Evolutionary conservation across 176 grass and related monocot genomes (phyloP).

Genomic region (Carex myosuroides): DNA sequence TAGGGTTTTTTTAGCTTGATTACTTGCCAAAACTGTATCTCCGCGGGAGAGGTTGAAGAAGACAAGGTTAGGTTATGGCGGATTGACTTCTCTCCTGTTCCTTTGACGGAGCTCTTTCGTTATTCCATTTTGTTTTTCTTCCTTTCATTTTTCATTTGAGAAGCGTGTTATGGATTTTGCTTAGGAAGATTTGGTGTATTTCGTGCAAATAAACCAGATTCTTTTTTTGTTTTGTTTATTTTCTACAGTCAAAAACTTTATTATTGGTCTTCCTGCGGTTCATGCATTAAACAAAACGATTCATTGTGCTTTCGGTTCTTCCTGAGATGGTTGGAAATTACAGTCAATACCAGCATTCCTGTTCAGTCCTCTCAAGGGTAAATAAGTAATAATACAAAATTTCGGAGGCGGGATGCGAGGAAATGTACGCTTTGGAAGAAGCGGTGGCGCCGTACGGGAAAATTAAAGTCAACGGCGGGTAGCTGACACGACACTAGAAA

Average conservation of each 20-base stretch:
- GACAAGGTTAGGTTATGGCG: not conserved
- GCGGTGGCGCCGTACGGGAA: not conserved
- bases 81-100: conserved; percentile 17
- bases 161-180: conserved; percentile 3
- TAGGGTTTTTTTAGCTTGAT: not conserved
- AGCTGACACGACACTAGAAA: not conserved
- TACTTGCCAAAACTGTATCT: not conserved
- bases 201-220: not conserved
- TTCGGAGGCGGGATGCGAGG: not conserved
- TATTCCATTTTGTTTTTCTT: not conserved
- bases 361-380: not conserved
- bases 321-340: not conserved
- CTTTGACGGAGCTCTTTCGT: not conserved
- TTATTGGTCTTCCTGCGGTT: not conserved
- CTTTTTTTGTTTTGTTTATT: not conserved
- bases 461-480: not conserved
- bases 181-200: not conserved
- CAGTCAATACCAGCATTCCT: not conserved
- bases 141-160: conserved; percentile 2
- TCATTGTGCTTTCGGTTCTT: not conserved
- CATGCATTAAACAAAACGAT: not conserved
- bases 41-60: not conserved
- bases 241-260: too few species aligned
- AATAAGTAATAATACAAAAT: not conserved
- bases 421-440: not conserved